Evolutionary conservation across 192 early-diverging fungal species (phyloP), one percentile per base, ranked within the genome.

Genomic region (Gonapodya sp.): DNA sequence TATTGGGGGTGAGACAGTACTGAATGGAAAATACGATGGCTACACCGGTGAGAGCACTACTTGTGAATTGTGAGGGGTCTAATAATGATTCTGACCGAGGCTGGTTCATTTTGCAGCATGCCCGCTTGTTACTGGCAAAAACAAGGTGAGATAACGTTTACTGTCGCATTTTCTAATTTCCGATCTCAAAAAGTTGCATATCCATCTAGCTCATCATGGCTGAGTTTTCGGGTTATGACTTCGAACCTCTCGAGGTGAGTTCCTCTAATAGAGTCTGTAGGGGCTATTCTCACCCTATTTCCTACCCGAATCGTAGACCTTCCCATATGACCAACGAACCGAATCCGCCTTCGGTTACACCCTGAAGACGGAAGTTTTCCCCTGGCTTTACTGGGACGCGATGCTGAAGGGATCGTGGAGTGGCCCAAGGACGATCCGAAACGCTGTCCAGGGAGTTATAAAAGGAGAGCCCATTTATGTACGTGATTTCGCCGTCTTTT

Each of bases 211-310:
- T 96, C 36, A 92, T 96, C 33, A 87, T 96, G 80, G 95, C 95
- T 37, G 95, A 96, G 83, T 96, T 96, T 86, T 92, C 90, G 36
- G 94, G 93, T 2, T 94, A 93, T 84, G 88, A 90, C 34, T 90
- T 88, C 18, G 75, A 86, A 36, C 93, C 92, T 35, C 85, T 92
- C 46, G 46, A 64, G 46, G 46, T 64, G 8, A 16, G 46, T 64
- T 64, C 46, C 46, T 64, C 46, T 30, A 16, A 72, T 72, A 16
- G 64, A 72, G 64, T 18, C 64, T 30, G 16, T 72, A 16, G 64
- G 30, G 64, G 64, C 16, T 30, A 72, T 72, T 16, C 16, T 72
- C 64, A n/a, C n/a, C n/a, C n/a, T n/a, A n/a, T n/a, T n/a, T n/a
- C n/a, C n/a, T n/a, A n/a, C n/a, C n/a, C n/a, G n/a, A n/a, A n/a